phyloP scores from a whole-genome alignment of 345 rosid species.

The Bruguiera sexangula region DNA sequence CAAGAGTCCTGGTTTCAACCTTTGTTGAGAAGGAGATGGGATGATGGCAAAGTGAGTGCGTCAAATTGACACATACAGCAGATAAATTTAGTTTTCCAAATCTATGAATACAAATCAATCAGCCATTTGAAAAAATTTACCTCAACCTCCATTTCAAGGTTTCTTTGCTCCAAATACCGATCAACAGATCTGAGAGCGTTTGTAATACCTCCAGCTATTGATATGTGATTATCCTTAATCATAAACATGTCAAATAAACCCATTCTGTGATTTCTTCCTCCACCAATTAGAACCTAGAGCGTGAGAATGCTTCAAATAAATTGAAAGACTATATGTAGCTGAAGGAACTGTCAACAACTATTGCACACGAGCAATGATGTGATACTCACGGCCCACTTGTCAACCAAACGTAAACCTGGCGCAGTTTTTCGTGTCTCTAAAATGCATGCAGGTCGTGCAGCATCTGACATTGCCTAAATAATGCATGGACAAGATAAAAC shows the following conservation, averaged over 20 bases:
- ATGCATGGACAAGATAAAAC: constrained; percentile 18
- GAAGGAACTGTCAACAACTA: constrained; percentile 7
- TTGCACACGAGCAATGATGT: constrained; percentile 21
- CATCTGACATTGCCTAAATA: constrained; percentile 87
- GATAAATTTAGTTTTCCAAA: constrained; percentile 6
- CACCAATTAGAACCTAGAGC: constrained; percentile 83
- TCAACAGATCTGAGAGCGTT: constrained; percentile 78
- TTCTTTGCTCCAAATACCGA: constrained; percentile 52
- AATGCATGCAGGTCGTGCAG: constrained; percentile 78
- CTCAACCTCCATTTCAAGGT: constrained; percentile 93
- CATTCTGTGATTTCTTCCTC: constrained; percentile 91
- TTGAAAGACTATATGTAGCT: constrained; percentile 11
- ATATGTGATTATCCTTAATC: constrained; percentile 97
- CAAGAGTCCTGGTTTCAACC: constrained; percentile 91
- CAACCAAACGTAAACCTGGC: constrained; percentile 85
- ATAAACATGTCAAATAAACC: constrained; percentile 97
- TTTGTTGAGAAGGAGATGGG: constrained; percentile 10
- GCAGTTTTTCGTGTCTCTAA: constrained; percentile 96
- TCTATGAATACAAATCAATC: not conserved
- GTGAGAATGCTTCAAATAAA: constrained; percentile 29
- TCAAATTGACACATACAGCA: not conserved
- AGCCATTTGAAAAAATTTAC: constrained; percentile 31
- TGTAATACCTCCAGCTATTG: constrained; percentile 78
- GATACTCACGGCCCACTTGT: constrained; percentile 87
- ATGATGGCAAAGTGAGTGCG: not conserved